Evolutionary conservation across 495 filamentous ascomycete species (phyloP), one percentile per base, ranked within the genome.

Genomic region (Aspergillus nidulans): DNA sequence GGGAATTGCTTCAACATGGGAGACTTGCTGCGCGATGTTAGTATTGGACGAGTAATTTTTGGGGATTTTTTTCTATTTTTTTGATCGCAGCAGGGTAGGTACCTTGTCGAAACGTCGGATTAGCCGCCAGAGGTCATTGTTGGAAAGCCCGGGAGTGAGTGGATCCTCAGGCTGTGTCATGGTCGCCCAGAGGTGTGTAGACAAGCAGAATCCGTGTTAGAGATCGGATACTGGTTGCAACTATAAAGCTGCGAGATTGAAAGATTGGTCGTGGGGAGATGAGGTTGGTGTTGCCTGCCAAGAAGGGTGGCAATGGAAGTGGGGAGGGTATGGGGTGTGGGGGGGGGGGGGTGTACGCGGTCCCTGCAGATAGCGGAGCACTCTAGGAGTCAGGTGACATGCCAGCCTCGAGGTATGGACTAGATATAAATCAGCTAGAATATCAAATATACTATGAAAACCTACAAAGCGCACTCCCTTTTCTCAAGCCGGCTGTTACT

Each of bases 21-120:
- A 91, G 64, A 95, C 85, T 87, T 94, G 90, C 89, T 49, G 13
- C 16, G 8, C 1, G 19, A 10, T 16, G 36, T 18, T 18, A 39
- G 16, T 19, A 3, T 16, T 23, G 23, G 16, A 34, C 30, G 30
- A 34, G 10, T 6, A 12, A 34, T 6, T 23, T 12, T 2, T 13
- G n/a, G 13, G 8, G 20, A 1, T 21, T 2, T n/a, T n/a, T n/a
- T n/a, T n/a, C n/a, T n/a, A n/a, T n/a, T n/a, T n/a, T n/a, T n/a
- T n/a, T n/a, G n/a, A n/a, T n/a, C n/a, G n/a, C n/a, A n/a, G n/a
- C n/a, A 4, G 12, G 18, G 13, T 10, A 38, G 46, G 41, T 70
- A 84, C 86, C 78, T 91, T 90, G 64, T 94, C 88, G 64, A 92
- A 94, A 0, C 89, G 77, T 25, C 89, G 80, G 49, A 90, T 70